Conservation (phyloP, 176 grass and related monocot genomes). For the Phyllostachys edulis region DNA sequence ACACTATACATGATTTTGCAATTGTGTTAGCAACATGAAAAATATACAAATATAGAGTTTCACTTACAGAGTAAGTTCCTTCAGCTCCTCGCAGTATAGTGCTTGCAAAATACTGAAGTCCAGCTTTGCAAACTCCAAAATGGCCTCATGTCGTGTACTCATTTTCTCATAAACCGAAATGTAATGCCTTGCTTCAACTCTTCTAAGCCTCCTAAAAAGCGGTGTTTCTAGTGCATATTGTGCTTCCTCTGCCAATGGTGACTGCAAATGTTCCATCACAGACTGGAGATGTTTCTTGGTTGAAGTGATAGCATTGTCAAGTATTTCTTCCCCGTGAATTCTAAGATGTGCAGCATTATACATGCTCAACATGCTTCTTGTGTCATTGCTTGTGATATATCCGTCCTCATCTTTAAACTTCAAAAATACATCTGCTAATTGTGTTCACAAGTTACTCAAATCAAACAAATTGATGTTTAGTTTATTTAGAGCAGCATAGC, state of each 20-base stretch:
- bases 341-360: constrained; percentile 42
- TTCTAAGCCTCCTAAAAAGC: constrained; percentile 20
- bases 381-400: constrained; percentile 14
- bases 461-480: too few species aligned
- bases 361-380: constrained; percentile 10
- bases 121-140: constrained; percentile 39
- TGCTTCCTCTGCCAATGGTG: constrained; percentile 9
- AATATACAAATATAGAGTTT: not conserved
- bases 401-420: constrained; percentile 39
- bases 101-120: constrained; percentile 33
- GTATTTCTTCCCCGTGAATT: constrained; percentile 31
- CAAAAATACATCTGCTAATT: constrained; percentile 37
- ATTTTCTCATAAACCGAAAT: constrained; percentile 40
- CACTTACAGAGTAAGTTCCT: constrained; percentile 29
- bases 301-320: constrained; percentile 20
- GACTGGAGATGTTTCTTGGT: not conserved
- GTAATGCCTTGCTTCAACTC: constrained; percentile 34
- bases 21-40: not conserved
- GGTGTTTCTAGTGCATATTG: constrained; percentile 10
- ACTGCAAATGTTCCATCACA: not conserved
- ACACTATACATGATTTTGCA: not conserved
- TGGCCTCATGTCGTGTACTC: not conserved
- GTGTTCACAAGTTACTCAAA: too few species aligned
- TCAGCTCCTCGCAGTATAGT: constrained; percentile 37
- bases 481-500: too few species aligned